Evolutionary conservation across 2,329 filamentous ascomycete genomes (phyloP).

Genomic region (Penicillium italicum): DNA sequence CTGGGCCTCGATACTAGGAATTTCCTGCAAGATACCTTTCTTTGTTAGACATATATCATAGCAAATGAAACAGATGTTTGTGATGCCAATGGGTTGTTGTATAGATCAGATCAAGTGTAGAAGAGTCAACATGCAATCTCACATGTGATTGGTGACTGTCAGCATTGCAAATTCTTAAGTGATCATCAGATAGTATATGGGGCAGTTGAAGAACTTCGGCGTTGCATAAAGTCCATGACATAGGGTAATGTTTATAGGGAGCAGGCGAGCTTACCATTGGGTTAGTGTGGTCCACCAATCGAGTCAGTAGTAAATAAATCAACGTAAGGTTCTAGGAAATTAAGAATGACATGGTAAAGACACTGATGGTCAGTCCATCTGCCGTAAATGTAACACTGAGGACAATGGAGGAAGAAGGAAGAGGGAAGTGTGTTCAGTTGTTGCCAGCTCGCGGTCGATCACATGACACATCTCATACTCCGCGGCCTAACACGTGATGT

Average conservation of each 20-base stretch:
- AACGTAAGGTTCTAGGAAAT: not conserved
- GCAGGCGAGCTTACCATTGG: not conserved
- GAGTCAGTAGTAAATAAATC: not conserved
- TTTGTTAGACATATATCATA: slow-evolving; percentile 14
- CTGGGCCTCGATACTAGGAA: slow-evolving; percentile 29
- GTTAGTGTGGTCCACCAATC: not conserved
- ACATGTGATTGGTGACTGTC: slow-evolving; percentile 40
- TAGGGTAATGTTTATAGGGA: not conserved
- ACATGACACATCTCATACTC: not conserved
- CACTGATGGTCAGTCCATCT: not conserved
- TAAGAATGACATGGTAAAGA: not conserved
- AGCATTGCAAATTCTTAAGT: slow-evolving; percentile 47
- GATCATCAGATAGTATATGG: slow-evolving; percentile 36
- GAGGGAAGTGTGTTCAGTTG: not conserved
- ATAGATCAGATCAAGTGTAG: slow-evolving; percentile 47
- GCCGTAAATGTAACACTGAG: not conserved
- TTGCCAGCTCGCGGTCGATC: not conserved
- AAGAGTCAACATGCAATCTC: slow-evolving; percentile 46
- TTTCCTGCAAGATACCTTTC: not conserved
- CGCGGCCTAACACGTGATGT: slow-evolving; percentile 7
- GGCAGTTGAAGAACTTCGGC: slow-evolving; percentile 10
- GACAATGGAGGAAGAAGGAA: not conserved
- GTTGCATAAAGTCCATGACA: slow-evolving; percentile 8
- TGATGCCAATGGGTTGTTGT: not conserved
- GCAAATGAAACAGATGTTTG: slow-evolving; percentile 1